Base-by-base conservation (phyloP, 345 rosid genomes). In the Arabis hirsuta region DNA sequence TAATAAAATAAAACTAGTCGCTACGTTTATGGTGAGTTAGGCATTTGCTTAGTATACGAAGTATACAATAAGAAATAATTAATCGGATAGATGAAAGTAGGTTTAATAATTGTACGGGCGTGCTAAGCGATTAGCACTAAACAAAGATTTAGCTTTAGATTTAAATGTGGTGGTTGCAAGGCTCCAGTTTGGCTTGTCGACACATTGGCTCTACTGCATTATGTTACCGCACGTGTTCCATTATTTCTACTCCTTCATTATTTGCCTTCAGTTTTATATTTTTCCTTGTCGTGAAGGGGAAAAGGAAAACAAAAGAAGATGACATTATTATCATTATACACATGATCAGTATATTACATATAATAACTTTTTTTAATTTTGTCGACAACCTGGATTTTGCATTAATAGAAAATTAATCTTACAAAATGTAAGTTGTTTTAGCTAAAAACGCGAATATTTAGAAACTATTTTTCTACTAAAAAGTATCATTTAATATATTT, bases 151-250 rank as follows among this genome's bases (percentile, higher is more conserved):
- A 67, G 62, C 62, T 59, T 67, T 58, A 32, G 62, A 66, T 66
- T 58, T 55, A 58, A 73, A 74, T 59, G 67, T 58, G 78, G 72
- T 74, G 32, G 78, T 74, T 67, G 67, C 73, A 55, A 66, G 41
- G 41, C 55, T 66, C 78, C 73, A 66, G 78, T 74, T 58, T 59
- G 73, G 78, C 78, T 5, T 67, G 67, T 67, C 78, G 78, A 74
- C 78, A 66, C 46, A 66, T 52, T 59, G 78, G 78, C 67, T 73
- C 67, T 59, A 66, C 78, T 74, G 39, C 78, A 74, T 74, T 66
- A 74, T 74, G 67, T 52, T 66, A 31, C 36, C 61, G 55, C 78
- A 67, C 78, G 78, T 74, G 78, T 74, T 66, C 73, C 68, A 74
- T 74, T 74, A 74, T 74, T 58, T 74, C 73, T 41, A 58, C 54